Conservation (phyloP, 805 yeast species). For the Sugiyamaella americana region DNA sequence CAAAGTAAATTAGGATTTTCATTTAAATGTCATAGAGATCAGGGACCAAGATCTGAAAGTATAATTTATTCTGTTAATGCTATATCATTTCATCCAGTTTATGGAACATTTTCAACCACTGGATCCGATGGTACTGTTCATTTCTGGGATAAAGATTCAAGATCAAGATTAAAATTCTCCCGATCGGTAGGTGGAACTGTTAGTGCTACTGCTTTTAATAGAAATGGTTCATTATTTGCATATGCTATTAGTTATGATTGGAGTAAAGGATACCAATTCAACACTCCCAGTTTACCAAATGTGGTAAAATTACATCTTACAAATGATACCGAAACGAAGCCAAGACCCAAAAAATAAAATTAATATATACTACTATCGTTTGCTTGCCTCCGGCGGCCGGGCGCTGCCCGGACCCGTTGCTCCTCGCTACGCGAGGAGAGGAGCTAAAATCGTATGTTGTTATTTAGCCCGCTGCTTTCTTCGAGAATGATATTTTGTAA, state of each 20-base stretch:
- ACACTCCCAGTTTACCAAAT: conserved; percentile 68
- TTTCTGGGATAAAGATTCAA: conserved; percentile 93
- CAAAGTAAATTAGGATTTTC: conserved; percentile 67
- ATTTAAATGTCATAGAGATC: conserved; percentile 89
- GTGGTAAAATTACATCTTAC: conserved; percentile 76
- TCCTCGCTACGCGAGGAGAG: no score
- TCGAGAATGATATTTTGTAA: no score
- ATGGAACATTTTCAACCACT: conserved; percentile 89
- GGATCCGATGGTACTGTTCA: conserved; percentile 93
- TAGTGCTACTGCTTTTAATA: conserved; percentile 72
- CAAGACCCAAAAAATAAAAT: conserved; percentile 21
- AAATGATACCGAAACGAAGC: conserved; percentile 77
- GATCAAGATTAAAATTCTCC: conserved; percentile 79
- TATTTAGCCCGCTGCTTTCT: no score
- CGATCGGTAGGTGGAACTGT: conserved; percentile 53
- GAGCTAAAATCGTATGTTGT: no score
- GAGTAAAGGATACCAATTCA: conserved; percentile 74
- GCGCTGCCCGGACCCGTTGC: no score
- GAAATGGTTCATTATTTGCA: conserved; percentile 78
- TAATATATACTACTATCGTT: no score
- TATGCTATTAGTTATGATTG: conserved; percentile 93
- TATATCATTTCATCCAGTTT: conserved; percentile 78
- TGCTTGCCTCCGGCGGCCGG: no score
- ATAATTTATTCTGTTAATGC: conserved; percentile 74
- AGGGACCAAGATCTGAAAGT: conserved; percentile 49